Evolutionary conservation across 352 stramenopile species (phyloP).

Genomic region (Pythium oligandrum): DNA sequence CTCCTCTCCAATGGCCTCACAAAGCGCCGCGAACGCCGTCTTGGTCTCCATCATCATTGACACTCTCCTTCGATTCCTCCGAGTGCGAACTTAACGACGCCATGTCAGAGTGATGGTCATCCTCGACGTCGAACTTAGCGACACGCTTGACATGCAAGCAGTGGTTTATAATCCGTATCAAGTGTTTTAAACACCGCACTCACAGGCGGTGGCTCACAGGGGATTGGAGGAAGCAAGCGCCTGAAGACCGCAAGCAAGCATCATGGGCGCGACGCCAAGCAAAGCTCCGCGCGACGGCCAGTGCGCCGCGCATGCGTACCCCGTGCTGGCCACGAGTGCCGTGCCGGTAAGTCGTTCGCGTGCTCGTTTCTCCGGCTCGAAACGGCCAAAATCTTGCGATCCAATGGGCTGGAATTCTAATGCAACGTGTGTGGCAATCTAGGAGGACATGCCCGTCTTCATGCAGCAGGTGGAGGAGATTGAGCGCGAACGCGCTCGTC

Average conservation of each 20-base stretch:
- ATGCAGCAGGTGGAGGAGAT: slow-evolving; percentile 83
- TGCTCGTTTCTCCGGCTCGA: slow-evolving; percentile 1
- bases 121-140: no score
- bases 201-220: slow-evolving; percentile 16
- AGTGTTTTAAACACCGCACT: slow-evolving; percentile 28
- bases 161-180: not conserved
- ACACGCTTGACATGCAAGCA: slow-evolving; percentile 10
- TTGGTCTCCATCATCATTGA: no score
- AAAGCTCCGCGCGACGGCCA: slow-evolving; percentile 21
- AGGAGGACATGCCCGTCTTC: slow-evolving; percentile 61
- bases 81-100: slow-evolving; percentile 5
- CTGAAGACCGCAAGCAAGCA: slow-evolving; percentile 11
- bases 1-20: not conserved
- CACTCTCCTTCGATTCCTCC: no score
- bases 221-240: slow-evolving; percentile 8
- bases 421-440: not conserved
- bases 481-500: slow-evolving; percentile 57
- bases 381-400: not conserved
- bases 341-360: slow-evolving; percentile 33
- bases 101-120: not conserved
- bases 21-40: no score
- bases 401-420: no score
- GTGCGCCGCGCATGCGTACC: slow-evolving; percentile 21
- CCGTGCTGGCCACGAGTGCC: slow-evolving; percentile 66
- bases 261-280: slow-evolving; percentile 54